phyloP scores from a whole-genome alignment of 2,329 filamentous ascomycete genomes.

The Sporothrix protearum region DNA sequence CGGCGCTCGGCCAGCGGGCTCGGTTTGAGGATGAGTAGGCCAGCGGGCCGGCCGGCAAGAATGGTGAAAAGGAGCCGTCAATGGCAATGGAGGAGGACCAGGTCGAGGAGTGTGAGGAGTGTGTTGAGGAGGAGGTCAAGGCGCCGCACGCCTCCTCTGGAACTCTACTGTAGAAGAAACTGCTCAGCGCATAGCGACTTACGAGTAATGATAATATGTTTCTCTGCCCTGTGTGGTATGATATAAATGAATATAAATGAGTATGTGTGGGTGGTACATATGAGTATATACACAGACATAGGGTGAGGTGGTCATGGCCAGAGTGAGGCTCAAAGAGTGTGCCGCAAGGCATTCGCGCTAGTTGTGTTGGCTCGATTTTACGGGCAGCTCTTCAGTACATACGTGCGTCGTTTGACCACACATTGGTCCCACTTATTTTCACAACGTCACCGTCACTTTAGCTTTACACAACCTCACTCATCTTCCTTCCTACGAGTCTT shows the following conservation, averaged over 20 bases:
- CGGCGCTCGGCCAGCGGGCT: conserved; percentile 24
- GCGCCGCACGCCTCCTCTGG: background rate
- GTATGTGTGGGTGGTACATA: too few species aligned
- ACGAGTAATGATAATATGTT: background rate
- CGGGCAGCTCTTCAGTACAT: background rate
- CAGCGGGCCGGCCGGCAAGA: background rate
- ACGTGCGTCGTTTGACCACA: too few species aligned
- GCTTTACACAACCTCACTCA: background rate
- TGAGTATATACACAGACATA: too few species aligned
- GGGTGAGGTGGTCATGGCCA: background rate
- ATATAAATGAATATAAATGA: background rate
- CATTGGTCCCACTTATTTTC: conserved; percentile 3
- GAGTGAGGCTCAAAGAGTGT: background rate
- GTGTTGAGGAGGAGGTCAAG: background rate
- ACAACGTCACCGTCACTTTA: conserved; percentile 1
- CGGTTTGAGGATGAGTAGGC: conserved; percentile 25
- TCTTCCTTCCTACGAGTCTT: too few species aligned
- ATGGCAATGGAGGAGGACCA: background rate
- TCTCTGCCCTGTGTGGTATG: background rate
- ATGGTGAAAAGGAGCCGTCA: background rate
- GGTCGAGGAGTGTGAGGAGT: too few species aligned
- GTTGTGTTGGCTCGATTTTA: background rate
- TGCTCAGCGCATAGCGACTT: background rate
- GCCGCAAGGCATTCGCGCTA: background rate
- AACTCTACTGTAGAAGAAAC: background rate